These are phyloP conservation scores for Chalciporus pseudorubinellus DNA, from an alignment of 768 basidiomycete genomes.

Conservation along the genomic window DNA sequence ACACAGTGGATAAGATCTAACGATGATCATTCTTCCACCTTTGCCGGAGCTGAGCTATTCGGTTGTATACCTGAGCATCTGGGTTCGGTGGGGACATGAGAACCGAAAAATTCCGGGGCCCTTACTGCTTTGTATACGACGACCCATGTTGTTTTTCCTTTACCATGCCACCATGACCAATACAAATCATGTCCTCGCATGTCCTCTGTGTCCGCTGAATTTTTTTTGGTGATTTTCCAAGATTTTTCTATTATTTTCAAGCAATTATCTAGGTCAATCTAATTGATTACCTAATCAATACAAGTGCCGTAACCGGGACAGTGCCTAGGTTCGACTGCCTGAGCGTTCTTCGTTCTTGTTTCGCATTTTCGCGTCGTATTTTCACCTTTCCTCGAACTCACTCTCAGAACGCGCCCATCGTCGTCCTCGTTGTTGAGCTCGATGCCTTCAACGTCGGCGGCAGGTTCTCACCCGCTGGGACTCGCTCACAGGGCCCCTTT, in stretches of 20 bases:
- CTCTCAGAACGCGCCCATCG: constrained; percentile 18
- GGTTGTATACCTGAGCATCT: constrained; percentile 5
- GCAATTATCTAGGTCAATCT: neutral
- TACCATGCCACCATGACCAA: constrained; percentile 2
- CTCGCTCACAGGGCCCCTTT: constrained; percentile 26
- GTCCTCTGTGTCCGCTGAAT: neutral
- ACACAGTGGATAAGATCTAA: constrained; percentile 38
- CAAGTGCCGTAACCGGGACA: constrained; percentile 33
- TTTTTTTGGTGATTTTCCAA: neutral
- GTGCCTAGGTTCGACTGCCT: constrained; percentile 14
- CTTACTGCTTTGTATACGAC: constrained; percentile 14
- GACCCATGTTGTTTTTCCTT: constrained; percentile 6
- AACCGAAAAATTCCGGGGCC: constrained; percentile 5
- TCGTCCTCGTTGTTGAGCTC: constrained; percentile 26
- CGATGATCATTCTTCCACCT: neutral
- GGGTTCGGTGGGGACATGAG: constrained; percentile 1
- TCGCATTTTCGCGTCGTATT: constrained; percentile 34
- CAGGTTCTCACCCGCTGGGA: constrained; percentile 22
- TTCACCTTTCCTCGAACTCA: constrained; percentile 12
- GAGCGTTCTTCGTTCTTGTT: constrained; percentile 23
- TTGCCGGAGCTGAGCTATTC: neutral
- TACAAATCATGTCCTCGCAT: constrained; percentile 11
- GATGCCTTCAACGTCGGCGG: constrained; percentile 33
- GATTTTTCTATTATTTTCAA: neutral
- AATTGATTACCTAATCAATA: neutral